Conservation (phyloP, 352 stramenopile species). For the Saprolegnia parasitica region DNA sequence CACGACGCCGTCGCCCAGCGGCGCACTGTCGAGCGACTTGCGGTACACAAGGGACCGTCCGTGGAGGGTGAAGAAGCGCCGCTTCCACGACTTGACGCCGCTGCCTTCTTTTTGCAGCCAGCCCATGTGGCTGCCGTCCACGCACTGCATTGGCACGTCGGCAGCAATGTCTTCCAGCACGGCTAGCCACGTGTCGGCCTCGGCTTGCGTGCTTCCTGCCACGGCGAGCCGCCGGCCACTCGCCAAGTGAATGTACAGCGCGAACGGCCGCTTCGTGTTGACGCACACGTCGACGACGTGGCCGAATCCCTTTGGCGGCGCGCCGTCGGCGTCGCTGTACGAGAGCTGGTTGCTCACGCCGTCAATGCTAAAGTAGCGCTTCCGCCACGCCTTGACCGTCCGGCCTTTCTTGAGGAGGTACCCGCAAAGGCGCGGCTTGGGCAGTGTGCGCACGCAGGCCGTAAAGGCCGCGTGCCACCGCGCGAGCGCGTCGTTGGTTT, state of each 20-base stretch:
- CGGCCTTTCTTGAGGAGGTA: slow-evolving; percentile 23
- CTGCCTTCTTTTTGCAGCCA: slow-evolving; percentile 79
- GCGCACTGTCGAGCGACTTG: slow-evolving; percentile 41
- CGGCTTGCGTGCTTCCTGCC: slow-evolving; percentile 48
- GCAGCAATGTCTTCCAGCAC: slow-evolving; percentile 52
- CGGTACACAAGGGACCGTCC: slow-evolving; percentile 54
- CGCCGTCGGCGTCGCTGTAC: slow-evolving; percentile 58
- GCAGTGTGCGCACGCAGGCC: background rate
- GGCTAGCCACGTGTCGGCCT: slow-evolving; percentile 57
- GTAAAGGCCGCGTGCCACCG: slow-evolving; percentile 17
- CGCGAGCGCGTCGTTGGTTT: slow-evolving; percentile 54
- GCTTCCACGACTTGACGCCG: slow-evolving; percentile 63
- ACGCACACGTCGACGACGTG: slow-evolving; percentile 58
- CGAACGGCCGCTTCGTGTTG: slow-evolving; percentile 39
- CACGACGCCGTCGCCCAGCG: slow-evolving; percentile 20
- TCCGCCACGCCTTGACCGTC: slow-evolving; percentile 26
- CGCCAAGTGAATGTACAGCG: slow-evolving; percentile 63
- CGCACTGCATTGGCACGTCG: background rate
- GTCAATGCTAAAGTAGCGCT: slow-evolving; percentile 68
- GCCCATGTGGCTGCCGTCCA: slow-evolving; percentile 36
- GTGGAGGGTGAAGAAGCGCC: slow-evolving; percentile 69
- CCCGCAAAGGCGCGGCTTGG: slow-evolving; percentile 14
- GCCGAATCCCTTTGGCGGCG: slow-evolving; percentile 54
- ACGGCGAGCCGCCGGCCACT: slow-evolving; percentile 58
- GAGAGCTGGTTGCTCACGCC: slow-evolving; percentile 41